Evolutionary conservation across 495 filamentous ascomycete genomes (phyloP).

Genomic region (Penicillium goetzii): DNA sequence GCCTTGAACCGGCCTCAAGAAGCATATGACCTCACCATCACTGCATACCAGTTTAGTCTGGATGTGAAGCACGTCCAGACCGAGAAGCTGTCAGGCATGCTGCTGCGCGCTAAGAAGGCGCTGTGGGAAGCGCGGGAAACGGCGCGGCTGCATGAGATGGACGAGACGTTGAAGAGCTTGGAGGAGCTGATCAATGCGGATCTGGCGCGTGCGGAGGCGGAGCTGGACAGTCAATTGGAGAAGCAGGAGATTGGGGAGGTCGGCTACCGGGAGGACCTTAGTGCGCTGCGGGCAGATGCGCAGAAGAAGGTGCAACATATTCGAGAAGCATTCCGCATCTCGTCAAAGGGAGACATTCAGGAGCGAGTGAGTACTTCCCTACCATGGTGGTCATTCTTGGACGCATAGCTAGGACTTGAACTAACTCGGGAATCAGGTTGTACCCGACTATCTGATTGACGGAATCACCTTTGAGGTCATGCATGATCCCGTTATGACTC

Average conservation of each 20-base stretch:
- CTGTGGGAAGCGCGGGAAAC: slow-evolving; percentile 53
- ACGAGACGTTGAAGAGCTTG: slow-evolving; percentile 49
- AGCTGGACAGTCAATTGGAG: slow-evolving; percentile 46
- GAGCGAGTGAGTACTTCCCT: slow-evolving; percentile 53
- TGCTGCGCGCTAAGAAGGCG: slow-evolving; percentile 79
- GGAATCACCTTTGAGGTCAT: slow-evolving; percentile 90
- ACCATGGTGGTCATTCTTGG: not conserved
- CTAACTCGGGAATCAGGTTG: slow-evolving; percentile 48
- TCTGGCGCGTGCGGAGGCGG: slow-evolving; percentile 59
- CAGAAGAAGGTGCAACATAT: slow-evolving; percentile 56
- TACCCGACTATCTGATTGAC: slow-evolving; percentile 88
- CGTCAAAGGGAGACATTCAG: slow-evolving; percentile 62
- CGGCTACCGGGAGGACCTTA: slow-evolving; percentile 47
- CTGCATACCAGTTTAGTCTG: slow-evolving; percentile 75
- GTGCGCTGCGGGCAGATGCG: slow-evolving; percentile 49
- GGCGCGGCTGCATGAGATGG: slow-evolving; percentile 50
- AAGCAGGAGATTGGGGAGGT: slow-evolving; percentile 52
- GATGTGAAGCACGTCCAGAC: slow-evolving; percentile 61
- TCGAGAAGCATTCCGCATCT: slow-evolving; percentile 47
- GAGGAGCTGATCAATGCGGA: slow-evolving; percentile 56
- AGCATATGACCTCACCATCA: slow-evolving; percentile 70
- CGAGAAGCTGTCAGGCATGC: slow-evolving; percentile 64
- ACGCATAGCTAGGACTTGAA: slow-evolving; percentile 11
- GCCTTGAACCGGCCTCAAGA: slow-evolving; percentile 72
- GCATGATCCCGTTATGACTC: slow-evolving; percentile 90